Conservation (phyloP, 352 stramenopile species). For the Phytopythium vexans region DNA sequence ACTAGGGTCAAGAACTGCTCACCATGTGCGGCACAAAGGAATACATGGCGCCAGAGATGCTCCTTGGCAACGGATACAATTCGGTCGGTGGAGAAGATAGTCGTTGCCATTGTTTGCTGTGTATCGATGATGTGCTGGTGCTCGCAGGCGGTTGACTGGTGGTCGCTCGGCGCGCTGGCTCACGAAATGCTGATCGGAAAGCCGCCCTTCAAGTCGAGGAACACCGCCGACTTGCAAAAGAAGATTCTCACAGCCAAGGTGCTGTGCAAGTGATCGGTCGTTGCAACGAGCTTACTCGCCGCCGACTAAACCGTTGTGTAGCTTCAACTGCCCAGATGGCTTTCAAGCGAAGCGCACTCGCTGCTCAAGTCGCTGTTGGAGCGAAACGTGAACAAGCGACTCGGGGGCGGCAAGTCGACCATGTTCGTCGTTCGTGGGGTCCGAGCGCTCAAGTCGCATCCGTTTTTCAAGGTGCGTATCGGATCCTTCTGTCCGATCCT, state of each 20-base stretch:
- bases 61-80: slow-evolving; percentile 80
- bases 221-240: slow-evolving; percentile 61
- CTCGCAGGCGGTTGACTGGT: slow-evolving; percentile 76
- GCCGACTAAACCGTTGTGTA: slow-evolving; percentile 5
- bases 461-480: slow-evolving; percentile 90
- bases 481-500: background rate
- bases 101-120: slow-evolving; percentile 4
- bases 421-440: slow-evolving; percentile 98
- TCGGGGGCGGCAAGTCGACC: slow-evolving; percentile 92
- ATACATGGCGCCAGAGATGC: slow-evolving; percentile 87
- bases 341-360: slow-evolving; percentile 88
- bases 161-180: slow-evolving; percentile 75
- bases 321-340: slow-evolving; percentile 76
- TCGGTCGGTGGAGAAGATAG: slow-evolving; percentile 26
- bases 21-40: slow-evolving; percentile 83
- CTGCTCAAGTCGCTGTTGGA: slow-evolving; percentile 96
- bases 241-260: slow-evolving; percentile 80
- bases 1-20: slow-evolving; percentile 57
- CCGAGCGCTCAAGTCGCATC: slow-evolving; percentile 91
- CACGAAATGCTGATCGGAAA: slow-evolving; percentile 82
- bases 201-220: slow-evolving; percentile 73
- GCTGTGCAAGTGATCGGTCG: background rate
- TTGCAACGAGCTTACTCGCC: background rate
- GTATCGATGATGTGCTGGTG: background rate
- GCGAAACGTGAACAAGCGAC: slow-evolving; percentile 92